Evolutionary conservation across 1,284 basidiomycete species (phyloP).

Genomic region (Rhodotorula sp.): DNA sequence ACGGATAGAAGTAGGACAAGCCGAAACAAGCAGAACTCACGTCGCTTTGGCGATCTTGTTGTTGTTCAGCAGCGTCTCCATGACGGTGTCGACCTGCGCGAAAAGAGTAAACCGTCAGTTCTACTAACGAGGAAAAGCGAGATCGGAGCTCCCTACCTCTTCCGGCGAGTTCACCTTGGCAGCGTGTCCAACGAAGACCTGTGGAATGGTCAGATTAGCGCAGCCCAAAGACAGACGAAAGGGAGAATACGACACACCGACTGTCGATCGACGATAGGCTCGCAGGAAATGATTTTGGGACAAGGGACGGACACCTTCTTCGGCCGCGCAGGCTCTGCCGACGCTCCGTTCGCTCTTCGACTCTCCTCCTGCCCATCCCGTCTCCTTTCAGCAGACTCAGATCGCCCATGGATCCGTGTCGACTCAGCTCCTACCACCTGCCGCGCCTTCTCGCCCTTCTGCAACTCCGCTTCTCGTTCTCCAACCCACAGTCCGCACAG

Average conservation of each 20-base stretch:
- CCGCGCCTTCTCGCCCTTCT: slow-evolving; percentile 10
- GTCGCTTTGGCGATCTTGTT: slow-evolving; percentile 34
- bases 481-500: slow-evolving; percentile 23
- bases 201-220: neutral
- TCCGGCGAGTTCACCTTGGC: slow-evolving; percentile 27
- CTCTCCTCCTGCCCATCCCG: neutral
- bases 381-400: too few relatives aligned
- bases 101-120: neutral
- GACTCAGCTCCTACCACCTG: neutral
- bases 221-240: neutral
- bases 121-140: fast-evolving
- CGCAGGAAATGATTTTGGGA: slow-evolving; percentile 23
- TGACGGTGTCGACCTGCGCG: slow-evolving; percentile 32
- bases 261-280: slow-evolving; percentile 31
- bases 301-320: slow-evolving; percentile 14
- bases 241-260: slow-evolving; percentile 17
- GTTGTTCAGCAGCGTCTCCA: slow-evolving; percentile 28
- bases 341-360: neutral
- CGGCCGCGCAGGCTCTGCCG: neutral
- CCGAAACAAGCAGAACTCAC: neutral
- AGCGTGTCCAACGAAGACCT: slow-evolving; percentile 37
- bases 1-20: too few relatives aligned
- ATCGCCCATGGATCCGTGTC: neutral
- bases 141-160: slow-evolving; percentile 2
- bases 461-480: slow-evolving; percentile 16